Evolutionary conservation across 1,284 basidiomycete species (phyloP).

Genomic region (Pseudozyma hubeiensis): DNA sequence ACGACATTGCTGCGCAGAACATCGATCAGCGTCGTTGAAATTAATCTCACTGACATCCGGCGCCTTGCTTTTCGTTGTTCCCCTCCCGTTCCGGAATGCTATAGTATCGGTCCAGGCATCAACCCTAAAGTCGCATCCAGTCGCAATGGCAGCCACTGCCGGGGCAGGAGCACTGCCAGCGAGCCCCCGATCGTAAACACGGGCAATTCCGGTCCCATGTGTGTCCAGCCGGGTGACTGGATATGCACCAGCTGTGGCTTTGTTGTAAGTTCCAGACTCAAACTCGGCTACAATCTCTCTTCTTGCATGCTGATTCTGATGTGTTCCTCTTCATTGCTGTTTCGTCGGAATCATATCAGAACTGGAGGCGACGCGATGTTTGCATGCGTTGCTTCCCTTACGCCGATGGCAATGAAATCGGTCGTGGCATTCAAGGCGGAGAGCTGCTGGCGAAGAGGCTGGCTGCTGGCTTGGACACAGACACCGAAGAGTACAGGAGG

Average conservation of each 20-base stretch:
- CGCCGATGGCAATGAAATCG: slow-evolving; percentile 52
- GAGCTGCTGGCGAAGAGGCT: slow-evolving; percentile 43
- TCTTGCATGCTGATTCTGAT: not conserved
- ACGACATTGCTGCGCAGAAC: not conserved
- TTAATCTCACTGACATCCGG: not conserved
- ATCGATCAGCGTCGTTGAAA: not conserved
- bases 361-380: slow-evolving; percentile 85
- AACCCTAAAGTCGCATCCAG: slow-evolving; percentile 47
- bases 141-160: slow-evolving; percentile 16
- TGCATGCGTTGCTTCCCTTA: slow-evolving; percentile 86
- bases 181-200: slow-evolving; percentile 77
- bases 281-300: too few relatives aligned
- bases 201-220: slow-evolving; percentile 85
- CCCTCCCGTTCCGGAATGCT: not conserved
- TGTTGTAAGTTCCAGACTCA: slow-evolving; percentile 38
- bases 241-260: slow-evolving; percentile 78
- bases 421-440: slow-evolving; percentile 36
- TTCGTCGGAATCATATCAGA: slow-evolving; percentile 12
- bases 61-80: not conserved
- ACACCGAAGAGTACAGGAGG: slow-evolving; percentile 36
- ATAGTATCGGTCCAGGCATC: slow-evolving; percentile 55
- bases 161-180: slow-evolving; percentile 22
- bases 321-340: not conserved
- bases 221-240: slow-evolving; percentile 90
- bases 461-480: slow-evolving; percentile 39